Conservation (phyloP, 805 yeast species). For the Candida sakaeoensis region DNA sequence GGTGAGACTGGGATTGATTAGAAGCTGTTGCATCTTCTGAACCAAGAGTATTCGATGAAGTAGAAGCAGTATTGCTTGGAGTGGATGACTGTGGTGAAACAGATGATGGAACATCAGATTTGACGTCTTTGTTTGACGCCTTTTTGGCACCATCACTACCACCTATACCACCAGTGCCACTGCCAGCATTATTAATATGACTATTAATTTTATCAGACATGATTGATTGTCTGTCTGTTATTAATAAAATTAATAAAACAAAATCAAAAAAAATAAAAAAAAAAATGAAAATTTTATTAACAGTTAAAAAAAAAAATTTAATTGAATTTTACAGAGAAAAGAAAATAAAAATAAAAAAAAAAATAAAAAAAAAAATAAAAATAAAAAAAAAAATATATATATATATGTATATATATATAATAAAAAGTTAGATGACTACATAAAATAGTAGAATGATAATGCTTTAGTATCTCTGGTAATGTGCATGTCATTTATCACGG, state of each 20-base stretch:
- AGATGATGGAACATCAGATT: not conserved
- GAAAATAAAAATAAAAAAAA: slow-evolving; percentile 6
- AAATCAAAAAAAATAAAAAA: not conserved
- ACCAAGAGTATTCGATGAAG: not conserved
- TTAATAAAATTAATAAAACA: slow-evolving; percentile 1
- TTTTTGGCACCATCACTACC: not conserved
- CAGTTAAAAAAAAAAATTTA: not conserved
- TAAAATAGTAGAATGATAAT: too few species aligned
- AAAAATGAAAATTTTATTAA: not conserved
- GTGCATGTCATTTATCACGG: too few species aligned
- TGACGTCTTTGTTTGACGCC: not conserved
- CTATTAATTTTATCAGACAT: slow-evolving; percentile 7
- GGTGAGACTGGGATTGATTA: slow-evolving; percentile 5
- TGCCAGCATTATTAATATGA: not conserved
- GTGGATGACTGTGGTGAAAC: not conserved
- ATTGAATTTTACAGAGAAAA: not conserved
- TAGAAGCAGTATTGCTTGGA: not conserved
- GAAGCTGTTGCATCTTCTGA: slow-evolving; percentile 2
- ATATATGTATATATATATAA: too few species aligned
- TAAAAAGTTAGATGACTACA: too few species aligned
- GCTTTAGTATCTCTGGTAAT: too few species aligned
- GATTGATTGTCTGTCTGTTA: slow-evolving; percentile 3
- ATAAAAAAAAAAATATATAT: too few species aligned
- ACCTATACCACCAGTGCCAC: not conserved
- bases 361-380: not conserved